Evolutionary conservation across 805 yeast genomes (phyloP), one percentile per base, ranked within the genome.

Genomic region (Kodamaea hsintzibuensis): DNA sequence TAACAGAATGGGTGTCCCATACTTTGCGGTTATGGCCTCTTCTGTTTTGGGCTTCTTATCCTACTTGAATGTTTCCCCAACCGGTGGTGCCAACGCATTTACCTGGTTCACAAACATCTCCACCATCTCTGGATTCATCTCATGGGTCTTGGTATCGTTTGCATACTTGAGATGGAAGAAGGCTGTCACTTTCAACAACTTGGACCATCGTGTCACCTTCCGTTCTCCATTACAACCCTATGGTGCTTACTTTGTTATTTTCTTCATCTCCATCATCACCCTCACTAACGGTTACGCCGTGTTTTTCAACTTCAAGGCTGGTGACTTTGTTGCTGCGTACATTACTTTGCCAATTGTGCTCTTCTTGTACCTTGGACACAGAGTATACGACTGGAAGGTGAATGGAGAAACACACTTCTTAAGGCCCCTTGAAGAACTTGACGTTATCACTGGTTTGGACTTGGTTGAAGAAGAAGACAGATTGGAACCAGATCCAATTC

Each of bases 281-380:
- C 50, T 88, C 46, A 86, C 91, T n/a, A 87, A 88, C 61, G 92
- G 92, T 53, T 88, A 84, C 64, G 85, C 81, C 2, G 86, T 82
- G 4, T 86, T 87, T 68, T 79, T 87, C 55, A 76, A 76, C 16
- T 85, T 84, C 75, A 77, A 74, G 12, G 78, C 68, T 0, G 67
- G 81, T 6, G 85, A 84, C 65, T 87, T 87, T 61, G 70, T 87
- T 49, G 91, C 92, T 35, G 88, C 91, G 8, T 87, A 87, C 68
- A 76, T 87, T 55, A 86, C 91, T 0, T 64, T 87, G 48, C 89
- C 87, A 37, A 75, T 82, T 54, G 77, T 83, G 57, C 55, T 81
- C 2, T 70, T 70, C 3, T 71, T 87, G 45, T 86, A 82, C 66
- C 56, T 80, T 44, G 88, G 84, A 6, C 91, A 86, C 69, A 81